Evolutionary conservation across 768 basidiomycete genomes (phyloP).

Genomic region (Piloderma croceum): DNA sequence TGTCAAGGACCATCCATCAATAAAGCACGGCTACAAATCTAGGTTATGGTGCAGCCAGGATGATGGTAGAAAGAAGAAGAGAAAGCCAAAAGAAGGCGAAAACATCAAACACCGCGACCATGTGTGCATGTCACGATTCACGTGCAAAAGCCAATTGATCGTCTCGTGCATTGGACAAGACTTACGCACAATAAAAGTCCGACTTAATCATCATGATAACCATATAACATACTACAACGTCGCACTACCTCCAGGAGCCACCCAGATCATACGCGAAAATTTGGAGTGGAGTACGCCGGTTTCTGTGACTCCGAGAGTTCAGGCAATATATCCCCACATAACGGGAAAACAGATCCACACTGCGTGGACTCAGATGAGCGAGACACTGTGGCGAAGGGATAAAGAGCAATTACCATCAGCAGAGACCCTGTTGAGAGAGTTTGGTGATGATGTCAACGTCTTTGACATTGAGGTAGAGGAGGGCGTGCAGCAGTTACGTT

Average conservation of each 20-base stretch:
- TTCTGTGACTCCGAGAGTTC: constrained; percentile 27
- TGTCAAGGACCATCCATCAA: constrained; percentile 45
- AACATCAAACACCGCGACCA: constrained; percentile 28
- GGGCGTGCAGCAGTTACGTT: constrained; percentile 21
- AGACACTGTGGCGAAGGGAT: constrained; percentile 20
- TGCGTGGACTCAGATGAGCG: constrained; percentile 24
- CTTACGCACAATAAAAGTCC: constrained; percentile 12
- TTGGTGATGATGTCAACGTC: constrained; percentile 17
- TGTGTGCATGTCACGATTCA: constrained; percentile 35
- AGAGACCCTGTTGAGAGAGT: constrained; percentile 17
- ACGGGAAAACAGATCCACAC: constrained; percentile 20
- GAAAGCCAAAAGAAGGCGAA: constrained; percentile 15
- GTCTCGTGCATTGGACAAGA: constrained; percentile 28
- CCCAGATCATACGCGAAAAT: constrained; percentile 26
- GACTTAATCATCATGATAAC: constrained; percentile 39
- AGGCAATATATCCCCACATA: constrained; percentile 24
- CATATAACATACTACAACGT: constrained; percentile 41
- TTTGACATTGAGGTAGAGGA: constrained; percentile 13
- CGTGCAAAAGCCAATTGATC: constrained; percentile 43
- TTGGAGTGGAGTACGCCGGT: constrained; percentile 20
- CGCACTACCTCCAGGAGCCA: constrained; percentile 32
- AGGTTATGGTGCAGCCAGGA: constrained; percentile 50
- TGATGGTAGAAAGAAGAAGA: constrained; percentile 37
- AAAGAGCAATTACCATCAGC: constrained; percentile 20
- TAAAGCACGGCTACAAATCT: constrained; percentile 44